phyloP scores from a whole-genome alignment of 2,329 filamentous ascomycete genomes.

The Penicillium nordicum region DNA sequence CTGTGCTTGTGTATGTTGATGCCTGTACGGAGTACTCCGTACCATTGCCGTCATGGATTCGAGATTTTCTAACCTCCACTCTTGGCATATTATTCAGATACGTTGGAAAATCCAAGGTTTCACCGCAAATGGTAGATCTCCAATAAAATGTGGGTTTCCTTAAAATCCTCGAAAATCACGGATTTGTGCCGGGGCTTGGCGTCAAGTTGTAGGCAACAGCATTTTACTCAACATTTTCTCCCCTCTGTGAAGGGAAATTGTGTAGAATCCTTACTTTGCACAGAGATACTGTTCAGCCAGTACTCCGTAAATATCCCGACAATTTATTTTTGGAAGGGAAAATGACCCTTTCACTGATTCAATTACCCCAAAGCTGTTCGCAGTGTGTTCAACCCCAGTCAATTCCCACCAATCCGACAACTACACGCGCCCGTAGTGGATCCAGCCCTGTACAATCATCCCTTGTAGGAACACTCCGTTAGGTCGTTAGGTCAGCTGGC shows the following conservation, averaged over 20 bases:
- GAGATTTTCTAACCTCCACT: slow-evolving; percentile 3
- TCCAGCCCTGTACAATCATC: neutral
- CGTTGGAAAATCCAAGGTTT: neutral
- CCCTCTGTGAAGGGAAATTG: neutral
- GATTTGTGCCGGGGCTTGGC: neutral
- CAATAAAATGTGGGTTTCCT: neutral
- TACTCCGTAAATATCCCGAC: neutral
- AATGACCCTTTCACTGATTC: neutral
- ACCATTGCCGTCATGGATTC: neutral
- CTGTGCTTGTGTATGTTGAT: neutral
- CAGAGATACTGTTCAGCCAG: neutral
- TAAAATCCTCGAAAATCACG: neutral
- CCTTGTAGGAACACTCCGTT: neutral
- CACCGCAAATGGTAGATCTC: neutral
- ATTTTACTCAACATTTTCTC: slow-evolving; percentile 8
- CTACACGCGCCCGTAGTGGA: neutral
- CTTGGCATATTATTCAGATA: slow-evolving; percentile 5
- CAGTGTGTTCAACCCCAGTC: neutral
- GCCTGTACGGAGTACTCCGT: neutral
- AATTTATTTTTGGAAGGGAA: neutral
- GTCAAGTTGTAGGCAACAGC: slow-evolving; percentile 17
- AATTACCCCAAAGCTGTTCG: neutral
- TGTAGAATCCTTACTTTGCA: neutral
- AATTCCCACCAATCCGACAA: neutral
- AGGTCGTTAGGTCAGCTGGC: neutral